phyloP scores from a whole-genome alignment of 2,329 filamentous ascomycete species.

The Nothophoma quercina region DNA sequence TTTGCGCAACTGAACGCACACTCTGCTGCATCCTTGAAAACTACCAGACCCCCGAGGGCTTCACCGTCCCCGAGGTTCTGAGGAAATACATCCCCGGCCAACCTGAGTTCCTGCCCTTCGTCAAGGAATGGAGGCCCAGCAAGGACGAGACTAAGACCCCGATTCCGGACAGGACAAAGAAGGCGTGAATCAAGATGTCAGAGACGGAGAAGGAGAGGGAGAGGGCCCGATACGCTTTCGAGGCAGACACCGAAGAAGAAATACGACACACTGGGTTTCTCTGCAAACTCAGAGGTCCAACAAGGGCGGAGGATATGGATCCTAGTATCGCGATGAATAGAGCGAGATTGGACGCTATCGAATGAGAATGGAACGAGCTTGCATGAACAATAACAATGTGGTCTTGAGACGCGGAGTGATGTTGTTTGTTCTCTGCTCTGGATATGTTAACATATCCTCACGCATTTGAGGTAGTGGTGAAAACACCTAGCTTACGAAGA shows the following conservation, averaged over 20 bases:
- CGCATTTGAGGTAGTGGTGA: too few species aligned
- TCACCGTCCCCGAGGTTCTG: slow-evolving; percentile 47
- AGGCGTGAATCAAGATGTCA: neutral
- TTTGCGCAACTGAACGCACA: slow-evolving; percentile 90
- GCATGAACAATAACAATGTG: too few species aligned
- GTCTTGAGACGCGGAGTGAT: too few species aligned
- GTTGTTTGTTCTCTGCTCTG: too few species aligned
- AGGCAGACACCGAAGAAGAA: neutral
- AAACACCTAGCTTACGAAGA: too few species aligned
- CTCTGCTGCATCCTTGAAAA: slow-evolving; percentile 97
- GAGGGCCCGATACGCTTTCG: neutral
- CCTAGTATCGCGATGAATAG: neutral
- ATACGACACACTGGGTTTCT: neutral
- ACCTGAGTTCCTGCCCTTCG: slow-evolving; percentile 87
- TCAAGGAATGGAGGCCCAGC: slow-evolving; percentile 68
- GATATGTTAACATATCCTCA: too few species aligned
- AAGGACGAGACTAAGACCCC: slow-evolving; percentile 36
- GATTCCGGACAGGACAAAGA: slow-evolving; percentile 35
- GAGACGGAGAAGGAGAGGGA: neutral
- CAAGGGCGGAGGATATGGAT: too few species aligned
- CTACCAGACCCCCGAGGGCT: slow-evolving; percentile 85
- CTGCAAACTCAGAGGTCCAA: neutral
- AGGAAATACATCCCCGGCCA: slow-evolving; percentile 80
- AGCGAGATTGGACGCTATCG: slow-evolving; percentile 1
- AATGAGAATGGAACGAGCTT: neutral